These are phyloP conservation scores for Kazachstania africana DNA, from an alignment of 805 yeast species.

Conservation along the genomic window DNA sequence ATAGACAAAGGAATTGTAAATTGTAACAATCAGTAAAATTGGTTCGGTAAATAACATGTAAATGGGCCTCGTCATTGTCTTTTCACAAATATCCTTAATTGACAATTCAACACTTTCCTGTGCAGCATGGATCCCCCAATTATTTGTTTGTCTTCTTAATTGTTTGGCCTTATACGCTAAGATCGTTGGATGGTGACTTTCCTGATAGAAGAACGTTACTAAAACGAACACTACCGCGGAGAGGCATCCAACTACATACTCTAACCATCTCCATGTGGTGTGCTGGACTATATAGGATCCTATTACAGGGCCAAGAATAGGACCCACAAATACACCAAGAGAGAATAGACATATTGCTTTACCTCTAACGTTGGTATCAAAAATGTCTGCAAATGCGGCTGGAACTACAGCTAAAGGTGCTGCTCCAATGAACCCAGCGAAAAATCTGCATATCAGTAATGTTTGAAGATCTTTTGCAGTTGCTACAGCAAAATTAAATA, in stretches of 20 bases:
- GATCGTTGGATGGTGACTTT: slow-evolving; percentile 35
- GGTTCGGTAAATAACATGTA: slow-evolving; percentile 61
- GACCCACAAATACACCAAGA: slow-evolving; percentile 67
- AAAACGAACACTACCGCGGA: slow-evolving; percentile 27
- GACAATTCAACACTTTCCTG: slow-evolving; percentile 53
- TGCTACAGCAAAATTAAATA: slow-evolving; percentile 65
- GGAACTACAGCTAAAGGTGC: slow-evolving; percentile 81
- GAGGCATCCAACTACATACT: slow-evolving; percentile 43
- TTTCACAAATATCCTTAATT: slow-evolving; percentile 46
- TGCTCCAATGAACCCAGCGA: slow-evolving; percentile 73
- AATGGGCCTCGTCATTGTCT: slow-evolving; percentile 58
- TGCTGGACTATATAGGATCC: slow-evolving; percentile 37
- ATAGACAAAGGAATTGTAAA: slow-evolving; percentile 70
- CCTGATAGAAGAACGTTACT: slow-evolving; percentile 34
- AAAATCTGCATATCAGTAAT: slow-evolving; percentile 63
- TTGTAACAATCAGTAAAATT: slow-evolving; percentile 48
- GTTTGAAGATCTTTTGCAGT: slow-evolving; percentile 72
- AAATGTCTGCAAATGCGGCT: slow-evolving; percentile 78
- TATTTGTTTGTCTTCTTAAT: slow-evolving; percentile 57
- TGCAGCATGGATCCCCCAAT: slow-evolving; percentile 75
- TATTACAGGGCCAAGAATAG: slow-evolving; percentile 71
- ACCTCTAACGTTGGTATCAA: slow-evolving; percentile 56
- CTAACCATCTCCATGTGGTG: slow-evolving; percentile 36
- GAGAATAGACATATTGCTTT: slow-evolving; percentile 61
- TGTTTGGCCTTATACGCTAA: slow-evolving; percentile 39